These are phyloP conservation scores for Synchytrium microbalum DNA, from an alignment of 371 early-diverging fungal genomes.

Conservation along the genomic window DNA sequence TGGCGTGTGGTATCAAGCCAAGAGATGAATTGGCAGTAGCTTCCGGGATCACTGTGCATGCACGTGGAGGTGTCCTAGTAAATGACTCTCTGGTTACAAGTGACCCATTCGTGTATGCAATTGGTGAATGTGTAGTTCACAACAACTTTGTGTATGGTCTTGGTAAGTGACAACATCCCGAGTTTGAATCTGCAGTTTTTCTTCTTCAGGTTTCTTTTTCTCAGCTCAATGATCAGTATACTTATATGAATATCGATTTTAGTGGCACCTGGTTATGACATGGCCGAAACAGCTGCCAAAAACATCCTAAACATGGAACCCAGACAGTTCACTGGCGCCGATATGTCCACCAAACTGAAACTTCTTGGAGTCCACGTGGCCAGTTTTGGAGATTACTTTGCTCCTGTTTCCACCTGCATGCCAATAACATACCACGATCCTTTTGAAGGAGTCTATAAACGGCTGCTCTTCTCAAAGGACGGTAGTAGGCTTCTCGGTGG, in stretches of 20 bases:
- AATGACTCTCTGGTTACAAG: constrained; percentile 42
- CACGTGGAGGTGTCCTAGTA: constrained; percentile 51
- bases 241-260: neutral
- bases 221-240: neutral
- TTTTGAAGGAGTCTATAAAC: constrained; percentile 53
- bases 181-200: neutral
- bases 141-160: constrained; percentile 49
- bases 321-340: constrained; percentile 45
- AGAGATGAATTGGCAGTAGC: constrained; percentile 46
- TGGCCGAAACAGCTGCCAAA: constrained; percentile 57
- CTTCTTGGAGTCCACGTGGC: constrained; percentile 61
- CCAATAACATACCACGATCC: constrained; percentile 51
- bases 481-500: constrained; percentile 59
- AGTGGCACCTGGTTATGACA: constrained; percentile 61
- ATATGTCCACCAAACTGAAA: constrained; percentile 63
- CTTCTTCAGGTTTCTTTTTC: constrained; percentile 4
- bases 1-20: constrained; percentile 53
- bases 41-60: constrained; percentile 26
- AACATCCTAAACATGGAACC: constrained; percentile 29
- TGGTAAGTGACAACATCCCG: constrained; percentile 3
- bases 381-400: constrained; percentile 59
- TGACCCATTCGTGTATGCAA: constrained; percentile 45
- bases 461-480: constrained; percentile 51
- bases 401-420: constrained; percentile 9
- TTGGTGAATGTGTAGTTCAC: constrained; percentile 55